Evolutionary conservation across 768 basidiomycete species (phyloP).

Genomic region (Boletus fagicola): DNA sequence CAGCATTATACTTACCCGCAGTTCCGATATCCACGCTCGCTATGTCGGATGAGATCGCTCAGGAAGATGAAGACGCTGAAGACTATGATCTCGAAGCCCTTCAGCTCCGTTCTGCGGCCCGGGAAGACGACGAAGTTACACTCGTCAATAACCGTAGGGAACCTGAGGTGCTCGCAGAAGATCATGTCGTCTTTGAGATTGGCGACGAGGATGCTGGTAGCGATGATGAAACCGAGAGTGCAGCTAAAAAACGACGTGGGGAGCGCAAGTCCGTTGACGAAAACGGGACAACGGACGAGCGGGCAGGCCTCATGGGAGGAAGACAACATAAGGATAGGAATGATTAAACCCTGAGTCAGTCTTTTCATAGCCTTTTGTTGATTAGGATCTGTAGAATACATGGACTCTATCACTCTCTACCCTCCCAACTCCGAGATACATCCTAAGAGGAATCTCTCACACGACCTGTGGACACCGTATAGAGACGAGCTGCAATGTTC

Average conservation of each 20-base stretch:
- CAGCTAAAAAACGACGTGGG: constrained; percentile 49
- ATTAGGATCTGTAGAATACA: constrained; percentile 40
- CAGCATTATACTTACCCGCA: constrained; percentile 18
- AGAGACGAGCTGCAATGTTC: constrained; percentile 89
- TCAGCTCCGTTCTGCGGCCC: constrained; percentile 48
- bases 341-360: constrained; percentile 27
- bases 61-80: constrained; percentile 91
- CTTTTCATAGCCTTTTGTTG: constrained; percentile 12
- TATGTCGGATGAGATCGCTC: constrained; percentile 96
- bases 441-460: constrained; percentile 55
- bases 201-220: constrained; percentile 75
- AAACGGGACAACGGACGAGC: constrained; percentile 51
- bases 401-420: constrained; percentile 7
- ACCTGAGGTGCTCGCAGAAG: constrained; percentile 51
- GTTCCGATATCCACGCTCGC: constrained; percentile 63
- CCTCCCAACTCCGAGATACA: not conserved
- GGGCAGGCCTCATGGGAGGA: constrained; percentile 61
- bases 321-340: constrained; percentile 34
- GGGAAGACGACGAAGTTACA: constrained; percentile 66
- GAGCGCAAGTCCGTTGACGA: constrained; percentile 46
- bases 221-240: constrained; percentile 58
- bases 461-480: constrained; percentile 83
- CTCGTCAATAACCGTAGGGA: constrained; percentile 62
- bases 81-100: constrained; percentile 86
- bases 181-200: constrained; percentile 86